phyloP scores from a whole-genome alignment of 768 basidiomycete genomes.

The Amanita jacksonii region DNA sequence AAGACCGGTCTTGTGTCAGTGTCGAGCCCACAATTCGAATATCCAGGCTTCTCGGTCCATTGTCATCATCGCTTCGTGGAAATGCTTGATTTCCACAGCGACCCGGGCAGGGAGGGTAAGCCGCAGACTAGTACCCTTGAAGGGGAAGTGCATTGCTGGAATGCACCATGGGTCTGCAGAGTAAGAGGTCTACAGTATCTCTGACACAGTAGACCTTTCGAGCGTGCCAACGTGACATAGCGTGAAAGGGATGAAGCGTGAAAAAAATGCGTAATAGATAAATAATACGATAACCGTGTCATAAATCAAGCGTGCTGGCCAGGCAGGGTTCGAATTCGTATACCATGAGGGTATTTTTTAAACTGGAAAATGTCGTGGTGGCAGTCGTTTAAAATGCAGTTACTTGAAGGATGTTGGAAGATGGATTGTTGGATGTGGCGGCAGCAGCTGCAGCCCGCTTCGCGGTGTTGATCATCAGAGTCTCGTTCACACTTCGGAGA shows the following conservation, averaged over 20 bases:
- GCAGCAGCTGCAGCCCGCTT: conserved; percentile 47
- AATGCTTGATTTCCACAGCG: conserved; percentile 21
- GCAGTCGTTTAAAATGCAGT: conserved; percentile 2
- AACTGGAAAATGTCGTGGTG: conserved; percentile 1
- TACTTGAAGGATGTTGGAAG: conserved; percentile 16
- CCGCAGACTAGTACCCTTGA: conserved; percentile 29
- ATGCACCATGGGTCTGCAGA: conserved; percentile 19
- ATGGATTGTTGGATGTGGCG: conserved; percentile 31
- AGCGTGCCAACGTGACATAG: conserved; percentile 22
- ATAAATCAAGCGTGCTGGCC: conserved; percentile 49
- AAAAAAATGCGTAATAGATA: conserved; percentile 38
- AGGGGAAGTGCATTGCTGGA: conserved; percentile 49
- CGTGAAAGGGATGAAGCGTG: conserved; percentile 26
- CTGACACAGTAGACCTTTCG: conserved; percentile 27
- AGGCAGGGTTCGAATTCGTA: conserved; percentile 40
- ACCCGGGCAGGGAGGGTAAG: conserved; percentile 16
- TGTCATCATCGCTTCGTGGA: conserved; percentile 31
- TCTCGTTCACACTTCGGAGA: conserved; percentile 81
- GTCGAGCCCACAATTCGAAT: conserved; percentile 44
- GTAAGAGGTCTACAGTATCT: conserved; percentile 20
- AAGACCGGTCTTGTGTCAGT: conserved; percentile 60
- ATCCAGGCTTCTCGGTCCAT: conserved; percentile 43
- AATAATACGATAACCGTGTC: conserved; percentile 36
- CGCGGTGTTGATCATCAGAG: conserved; percentile 78
- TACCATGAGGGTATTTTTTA: conserved; percentile 21